Conservation (phyloP, 2,329 filamentous ascomycete genomes). For the Emmonsiellopsis sp. region DNA sequence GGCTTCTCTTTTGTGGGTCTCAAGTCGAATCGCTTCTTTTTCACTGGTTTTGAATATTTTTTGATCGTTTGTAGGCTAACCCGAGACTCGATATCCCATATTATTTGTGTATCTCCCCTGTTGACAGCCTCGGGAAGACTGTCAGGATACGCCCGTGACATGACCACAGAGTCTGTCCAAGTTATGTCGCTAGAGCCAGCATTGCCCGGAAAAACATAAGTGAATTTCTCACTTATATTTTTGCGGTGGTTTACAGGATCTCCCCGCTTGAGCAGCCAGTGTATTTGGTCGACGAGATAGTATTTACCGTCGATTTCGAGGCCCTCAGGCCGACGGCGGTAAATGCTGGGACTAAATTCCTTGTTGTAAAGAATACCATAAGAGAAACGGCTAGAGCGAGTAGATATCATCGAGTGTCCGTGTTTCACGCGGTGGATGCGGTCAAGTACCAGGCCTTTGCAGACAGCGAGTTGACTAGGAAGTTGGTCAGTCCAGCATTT, state of each 20-base stretch:
- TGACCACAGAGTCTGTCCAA: neutral
- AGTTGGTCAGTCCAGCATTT: neutral
- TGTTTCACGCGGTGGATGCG: neutral
- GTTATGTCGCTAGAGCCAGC: neutral
- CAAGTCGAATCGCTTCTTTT: neutral
- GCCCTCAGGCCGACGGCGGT: neutral
- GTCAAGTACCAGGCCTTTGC: slow-evolving; percentile 3
- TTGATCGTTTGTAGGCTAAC: neutral
- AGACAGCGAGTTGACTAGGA: slow-evolving; percentile 4
- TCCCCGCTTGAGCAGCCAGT: neutral
- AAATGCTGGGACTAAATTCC: neutral
- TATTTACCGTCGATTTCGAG: neutral
- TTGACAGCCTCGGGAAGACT: neutral
- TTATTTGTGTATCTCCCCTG: neutral
- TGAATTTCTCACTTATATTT: neutral
- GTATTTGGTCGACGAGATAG: slow-evolving; percentile 1
- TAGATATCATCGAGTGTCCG: neutral
- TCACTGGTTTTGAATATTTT: neutral
- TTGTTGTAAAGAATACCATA: slow-evolving; percentile 3
- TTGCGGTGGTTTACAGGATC: neutral
- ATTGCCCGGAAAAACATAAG: neutral
- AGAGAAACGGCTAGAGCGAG: neutral
- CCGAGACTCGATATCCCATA: neutral
- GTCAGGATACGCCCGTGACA: neutral
- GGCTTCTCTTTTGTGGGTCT: neutral